Base-by-base conservation (phyloP, 2,329 filamentous ascomycete genomes). In the Aurifilum marmelostoma region DNA sequence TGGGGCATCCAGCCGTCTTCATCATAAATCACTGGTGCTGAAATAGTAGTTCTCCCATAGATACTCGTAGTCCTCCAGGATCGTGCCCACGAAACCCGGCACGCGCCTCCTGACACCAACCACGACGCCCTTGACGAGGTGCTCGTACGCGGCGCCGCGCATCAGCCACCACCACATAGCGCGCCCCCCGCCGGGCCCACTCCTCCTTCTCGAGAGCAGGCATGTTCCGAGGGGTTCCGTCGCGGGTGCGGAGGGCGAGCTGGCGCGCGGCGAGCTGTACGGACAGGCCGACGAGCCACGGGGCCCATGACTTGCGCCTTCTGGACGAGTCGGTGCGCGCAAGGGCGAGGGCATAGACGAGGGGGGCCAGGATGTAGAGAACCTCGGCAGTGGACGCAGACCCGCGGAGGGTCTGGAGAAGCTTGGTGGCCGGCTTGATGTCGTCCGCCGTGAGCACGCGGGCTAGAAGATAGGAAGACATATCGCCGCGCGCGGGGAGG, bases 21-120 rank as follows among this genome's bases (percentile, higher is more conserved):
- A 32, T 61, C 61, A 32, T 21, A 75, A 69, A 16, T 71, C 69
- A 67, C 84, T 87, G 47, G 87, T 88, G 78, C 86, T 88, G 80
- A 98, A 99, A 80, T 98, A 97, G 80, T 97, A 98, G 75, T 97
- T 94, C 80, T 97, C 94, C 96, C 96, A 99, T 41, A 99, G 84
- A 78, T 97, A 98, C 80, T 97, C 93, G 78, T 99, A 99, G 79
- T 99, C 96, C 77, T 97, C 94, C 72, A 98, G 80, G 60, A 99
- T 91, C 68, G 92, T 93, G 11, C 90, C 92, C 32, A 97, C 84
- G 77, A 99, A 88, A 73, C 92, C 89, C 61, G 97, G 87, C 79
- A 97, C 84, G 65, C 92, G 89, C 76, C 90, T 91, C 73, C 89
- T 90, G 73, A 97, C 86, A 75, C 89, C 91, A 39, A 84, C 83